phyloP scores from a whole-genome alignment of 148 eudicot species.

The Nepenthes mirabilis region DNA sequence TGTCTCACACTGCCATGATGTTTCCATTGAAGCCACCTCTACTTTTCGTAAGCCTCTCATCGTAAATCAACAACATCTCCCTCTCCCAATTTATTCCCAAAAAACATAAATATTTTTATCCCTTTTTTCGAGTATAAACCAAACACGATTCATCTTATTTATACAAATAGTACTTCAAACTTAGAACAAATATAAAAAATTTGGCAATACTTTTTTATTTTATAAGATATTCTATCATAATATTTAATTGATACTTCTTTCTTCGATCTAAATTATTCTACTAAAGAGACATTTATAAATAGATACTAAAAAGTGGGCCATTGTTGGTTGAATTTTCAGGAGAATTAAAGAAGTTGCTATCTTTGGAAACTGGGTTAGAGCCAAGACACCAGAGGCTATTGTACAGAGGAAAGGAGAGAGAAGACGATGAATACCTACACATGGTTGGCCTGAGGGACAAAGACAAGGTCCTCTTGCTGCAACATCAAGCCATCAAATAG shows the following conservation, averaged over 20 bases:
- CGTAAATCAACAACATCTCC: not conserved
- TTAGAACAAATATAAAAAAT: too few relatives aligned
- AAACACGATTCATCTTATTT: too few relatives aligned
- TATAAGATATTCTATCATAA: too few relatives aligned
- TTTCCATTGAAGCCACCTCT: constrained; percentile 45
- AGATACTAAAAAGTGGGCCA: too few relatives aligned
- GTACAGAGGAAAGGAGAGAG: constrained; percentile 66
- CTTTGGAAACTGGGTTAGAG: constrained; percentile 37
- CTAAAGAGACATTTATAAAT: too few relatives aligned
- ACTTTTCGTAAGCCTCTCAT: constrained; percentile 40
- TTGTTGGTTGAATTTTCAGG: constrained; percentile 13
- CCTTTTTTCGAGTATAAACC: too few relatives aligned
- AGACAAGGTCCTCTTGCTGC: constrained; percentile 49
- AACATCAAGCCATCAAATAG: constrained; percentile 49
- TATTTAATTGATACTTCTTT: too few relatives aligned
- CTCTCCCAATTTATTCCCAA: too few relatives aligned
- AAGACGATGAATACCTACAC: constrained; percentile 47
- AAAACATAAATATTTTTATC: too few relatives aligned
- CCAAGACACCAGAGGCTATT: constrained; percentile 53
- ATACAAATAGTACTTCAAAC: too few relatives aligned
- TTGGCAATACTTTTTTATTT: too few relatives aligned
- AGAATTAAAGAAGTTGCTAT: constrained; percentile 39
- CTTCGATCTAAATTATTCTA: too few relatives aligned
- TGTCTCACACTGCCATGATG: constrained; percentile 42
- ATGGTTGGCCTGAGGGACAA: constrained; percentile 64